Evolutionary conservation across 176 grass and related monocot genomes (phyloP).

Genomic region (Avena sativa): DNA sequence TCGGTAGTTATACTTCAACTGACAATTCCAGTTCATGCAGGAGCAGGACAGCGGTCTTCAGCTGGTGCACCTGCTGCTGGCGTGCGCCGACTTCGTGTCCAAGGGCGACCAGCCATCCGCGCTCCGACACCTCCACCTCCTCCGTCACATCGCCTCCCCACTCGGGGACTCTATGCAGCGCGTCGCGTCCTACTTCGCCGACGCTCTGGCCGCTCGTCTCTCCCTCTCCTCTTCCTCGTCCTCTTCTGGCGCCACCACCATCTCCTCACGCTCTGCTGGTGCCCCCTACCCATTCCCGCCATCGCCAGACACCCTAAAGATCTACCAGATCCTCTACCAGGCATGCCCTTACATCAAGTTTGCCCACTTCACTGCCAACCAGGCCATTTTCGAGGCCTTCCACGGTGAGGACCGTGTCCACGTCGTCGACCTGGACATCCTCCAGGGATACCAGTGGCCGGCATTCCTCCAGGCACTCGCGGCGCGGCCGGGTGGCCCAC

Average conservation of each 20-base stretch:
- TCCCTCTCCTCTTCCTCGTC: constrained; percentile 42
- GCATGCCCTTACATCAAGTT: constrained; percentile 95
- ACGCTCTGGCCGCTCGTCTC: constrained; percentile 59
- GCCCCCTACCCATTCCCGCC: constrained; percentile 48
- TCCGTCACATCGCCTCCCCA: constrained; percentile 57
- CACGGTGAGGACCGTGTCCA: constrained; percentile 82
- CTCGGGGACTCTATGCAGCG: constrained; percentile 77
- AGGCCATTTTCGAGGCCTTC: constrained; percentile 94
- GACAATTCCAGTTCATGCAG: constrained; percentile 29
- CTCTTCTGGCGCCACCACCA: constrained; percentile 36
- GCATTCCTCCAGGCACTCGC: constrained; percentile 84
- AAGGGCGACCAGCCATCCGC: constrained; percentile 55
- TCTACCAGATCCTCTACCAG: constrained; percentile 92
- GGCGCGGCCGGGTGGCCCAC: constrained; percentile 63
- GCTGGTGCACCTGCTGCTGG: constrained; percentile 77
- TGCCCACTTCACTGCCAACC: constrained; percentile 91
- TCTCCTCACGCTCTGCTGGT: constrained; percentile 35
- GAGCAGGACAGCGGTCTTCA: constrained; percentile 77
- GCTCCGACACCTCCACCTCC: constrained; percentile 60
- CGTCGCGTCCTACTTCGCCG: constrained; percentile 64
- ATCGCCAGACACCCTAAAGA: constrained; percentile 55
- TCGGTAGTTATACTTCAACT: background rate
- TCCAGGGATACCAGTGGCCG: constrained; percentile 94
- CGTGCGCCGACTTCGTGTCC: constrained; percentile 82
- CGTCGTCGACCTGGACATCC: constrained; percentile 88